Evolutionary conservation across 306 rosid genomes (phyloP).

Genomic region (Corylus heterophylla): DNA sequence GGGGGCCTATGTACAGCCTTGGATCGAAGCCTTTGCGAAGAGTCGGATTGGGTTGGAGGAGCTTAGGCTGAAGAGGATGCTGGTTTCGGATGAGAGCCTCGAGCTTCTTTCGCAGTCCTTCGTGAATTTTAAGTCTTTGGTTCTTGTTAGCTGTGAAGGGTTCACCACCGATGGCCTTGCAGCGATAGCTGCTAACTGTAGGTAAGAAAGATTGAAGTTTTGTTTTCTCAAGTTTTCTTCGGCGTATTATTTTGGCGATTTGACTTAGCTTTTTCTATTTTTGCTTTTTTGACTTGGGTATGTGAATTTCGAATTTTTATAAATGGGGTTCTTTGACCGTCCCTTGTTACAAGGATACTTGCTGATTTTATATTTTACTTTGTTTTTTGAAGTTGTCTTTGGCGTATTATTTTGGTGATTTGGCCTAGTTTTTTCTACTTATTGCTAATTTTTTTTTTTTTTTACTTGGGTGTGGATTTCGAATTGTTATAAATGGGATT

Average conservation of each 20-base stretch:
- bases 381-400: neutral
- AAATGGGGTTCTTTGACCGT: neutral
- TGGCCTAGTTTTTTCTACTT: neutral
- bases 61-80: conserved; percentile 89
- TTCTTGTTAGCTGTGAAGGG: conserved; percentile 90
- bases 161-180: conserved; percentile 91
- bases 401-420: neutral
- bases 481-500: neutral
- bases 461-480: neutral
- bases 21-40: conserved; percentile 75
- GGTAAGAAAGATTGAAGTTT: conserved; percentile 39
- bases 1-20: conserved; percentile 77
- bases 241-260: neutral
- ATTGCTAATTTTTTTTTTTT: neutral
- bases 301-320: neutral
- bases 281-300: neutral
- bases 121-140: conserved; percentile 70
- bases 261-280: neutral
- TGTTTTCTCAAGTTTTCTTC: neutral
- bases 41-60: conserved; percentile 61
- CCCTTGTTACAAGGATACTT: neutral
- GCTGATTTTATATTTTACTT: too few species aligned
- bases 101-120: conserved; percentile 83
- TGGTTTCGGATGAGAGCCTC: conserved; percentile 78
- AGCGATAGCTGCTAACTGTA: conserved; percentile 87